A percentile compares a stretch with the other conserved stretches of the same genome.
Evolutionary conservation across 108 stramenopile genomes (phyloP).

Genomic region (Nannochloropsis gaditana): DNA sequence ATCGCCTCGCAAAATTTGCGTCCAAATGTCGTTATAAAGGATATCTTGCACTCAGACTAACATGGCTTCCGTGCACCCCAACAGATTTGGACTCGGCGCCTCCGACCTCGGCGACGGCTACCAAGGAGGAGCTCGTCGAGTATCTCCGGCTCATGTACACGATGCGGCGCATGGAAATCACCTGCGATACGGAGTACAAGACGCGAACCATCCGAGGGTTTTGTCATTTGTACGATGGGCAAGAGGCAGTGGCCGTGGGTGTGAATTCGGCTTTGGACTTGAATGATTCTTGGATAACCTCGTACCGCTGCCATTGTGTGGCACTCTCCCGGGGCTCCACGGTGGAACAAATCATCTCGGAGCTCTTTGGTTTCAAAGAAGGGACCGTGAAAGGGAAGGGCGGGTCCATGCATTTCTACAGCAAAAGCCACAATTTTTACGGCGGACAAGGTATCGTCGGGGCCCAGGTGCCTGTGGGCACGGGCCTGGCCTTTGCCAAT

Average conservation of each 20-base stretch:
- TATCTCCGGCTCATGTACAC: conserved; percentile 97
- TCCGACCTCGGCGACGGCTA: conserved; percentile 47
- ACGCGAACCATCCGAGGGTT: conserved; percentile 91
- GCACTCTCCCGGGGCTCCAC: conserved; percentile 81
- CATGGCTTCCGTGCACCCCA: no score
- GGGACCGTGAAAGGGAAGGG: conserved; percentile 80
- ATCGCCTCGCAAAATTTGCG: no score
- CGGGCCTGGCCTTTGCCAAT: conserved; percentile 92
- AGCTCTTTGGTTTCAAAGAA: conserved; percentile 51
- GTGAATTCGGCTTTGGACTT: conserved; percentile 73
- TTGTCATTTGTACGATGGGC: conserved; percentile 99
- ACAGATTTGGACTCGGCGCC: not conserved
- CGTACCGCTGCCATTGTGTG: conserved; percentile 95
- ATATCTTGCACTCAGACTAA: no score
- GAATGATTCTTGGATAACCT: conserved; percentile 89
- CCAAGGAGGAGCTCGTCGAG: conserved; percentile 81
- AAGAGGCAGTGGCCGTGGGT: conserved; percentile 97
- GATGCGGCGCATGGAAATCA: conserved; percentile 99
- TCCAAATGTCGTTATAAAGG: no score
- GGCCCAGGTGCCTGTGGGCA: conserved; percentile 94
- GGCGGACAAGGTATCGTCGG: conserved; percentile 99
- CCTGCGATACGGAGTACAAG: conserved; percentile 99
- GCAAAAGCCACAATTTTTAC: conserved; percentile 91
- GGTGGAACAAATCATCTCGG: conserved; percentile 77
- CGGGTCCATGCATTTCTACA: conserved; percentile 99